Percentiles rank a stretch among this genome's conserved stretches.
Evolutionary conservation across 2,329 filamentous ascomycete species (phyloP).

Genomic region (Amauroascus niger): DNA sequence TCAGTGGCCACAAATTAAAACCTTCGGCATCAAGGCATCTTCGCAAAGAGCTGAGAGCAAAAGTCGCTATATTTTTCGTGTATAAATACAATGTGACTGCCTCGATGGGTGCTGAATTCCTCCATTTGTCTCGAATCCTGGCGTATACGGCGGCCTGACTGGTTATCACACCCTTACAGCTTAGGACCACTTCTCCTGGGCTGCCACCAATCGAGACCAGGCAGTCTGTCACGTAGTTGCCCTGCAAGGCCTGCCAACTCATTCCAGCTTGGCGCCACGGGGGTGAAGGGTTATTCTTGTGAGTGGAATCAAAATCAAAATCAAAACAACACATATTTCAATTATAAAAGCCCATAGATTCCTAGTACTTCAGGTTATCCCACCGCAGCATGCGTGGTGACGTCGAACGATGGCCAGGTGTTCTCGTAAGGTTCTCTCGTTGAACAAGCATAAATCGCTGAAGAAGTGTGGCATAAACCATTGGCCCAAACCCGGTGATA

Average conservation of each 20-base stretch:
- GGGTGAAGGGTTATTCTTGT: neutral
- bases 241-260: neutral
- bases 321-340: conserved; percentile 1
- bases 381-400: neutral
- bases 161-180: neutral
- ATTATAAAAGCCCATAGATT: neutral
- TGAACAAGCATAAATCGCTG: neutral
- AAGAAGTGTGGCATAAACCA: neutral
- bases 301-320: neutral
- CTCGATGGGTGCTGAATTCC: neutral
- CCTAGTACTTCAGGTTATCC: neutral
- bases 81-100: neutral
- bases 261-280: neutral
- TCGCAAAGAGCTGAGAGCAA: too few relatives aligned
- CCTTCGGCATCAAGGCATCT: neutral
- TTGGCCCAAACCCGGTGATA: neutral
- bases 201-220: neutral
- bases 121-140: neutral
- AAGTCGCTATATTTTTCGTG: too few relatives aligned
- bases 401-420: conserved; percentile 1
- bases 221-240: neutral
- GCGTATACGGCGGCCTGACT: neutral
- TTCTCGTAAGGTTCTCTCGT: neutral
- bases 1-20: neutral
- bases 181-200: neutral